Base-by-base conservation (phyloP, 306 rosid species). In the Trifolium pratense region DNA sequence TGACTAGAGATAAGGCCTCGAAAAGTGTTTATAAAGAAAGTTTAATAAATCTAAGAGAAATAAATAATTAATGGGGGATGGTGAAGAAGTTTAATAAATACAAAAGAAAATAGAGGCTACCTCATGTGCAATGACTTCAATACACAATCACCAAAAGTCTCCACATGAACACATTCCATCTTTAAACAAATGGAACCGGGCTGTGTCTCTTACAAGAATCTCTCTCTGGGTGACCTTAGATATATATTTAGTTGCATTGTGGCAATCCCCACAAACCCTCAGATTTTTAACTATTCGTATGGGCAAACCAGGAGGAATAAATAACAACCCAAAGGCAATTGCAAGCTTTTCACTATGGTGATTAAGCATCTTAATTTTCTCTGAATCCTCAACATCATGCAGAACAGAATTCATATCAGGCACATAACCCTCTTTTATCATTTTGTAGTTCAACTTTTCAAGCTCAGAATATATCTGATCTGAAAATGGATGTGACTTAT, bases 261-360 rank as follows among this genome's bases (percentile, higher is more conserved):
- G 98, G 76, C 97, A 90, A 86, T 93, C 97, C 58, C 87, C 92
- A 72, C 96, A 93, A 23, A 91, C 96, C 86, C 97, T 86, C 73
- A 93, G 82, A 84, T 93, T 93, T 81, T 93, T 93, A 59, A 91
- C 91, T 18, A 91, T 77, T 23, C 92, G 82, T 59, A 93, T 91
- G 25, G 90, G 93, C 73, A 87, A 78, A 46, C 82, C 85, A 40
- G 89, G 78, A 51, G 96, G 97, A 79, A 87, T 78, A 84, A 87
- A 89, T 82, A 93, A 83, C 86, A 93, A 85, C 63, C 92, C 97
- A 66, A 93, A 93, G 59, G 92, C 96, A 81, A 93, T 89, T 10
- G 97, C 98, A 57, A 91, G 98, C 83, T 81, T 93, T 86, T 93
- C 97, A 65, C 98, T 89, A 32, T 89, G 98, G 82, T 90, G 85